Conservation (phyloP, 176 grass and related monocot genomes). For the Oryza rufipogon region DNA sequence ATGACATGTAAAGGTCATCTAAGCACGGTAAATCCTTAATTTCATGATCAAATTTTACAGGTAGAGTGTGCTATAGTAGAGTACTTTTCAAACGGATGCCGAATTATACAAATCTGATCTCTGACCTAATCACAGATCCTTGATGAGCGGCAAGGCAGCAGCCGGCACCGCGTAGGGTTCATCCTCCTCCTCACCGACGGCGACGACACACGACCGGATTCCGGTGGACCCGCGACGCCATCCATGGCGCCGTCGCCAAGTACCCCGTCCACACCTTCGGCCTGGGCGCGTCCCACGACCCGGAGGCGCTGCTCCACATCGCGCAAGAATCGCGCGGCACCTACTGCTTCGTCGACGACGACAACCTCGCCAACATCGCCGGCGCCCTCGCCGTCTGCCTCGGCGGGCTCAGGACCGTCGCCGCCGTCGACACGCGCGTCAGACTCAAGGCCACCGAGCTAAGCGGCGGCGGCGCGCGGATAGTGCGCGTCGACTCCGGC, state of each 20-base stretch:
- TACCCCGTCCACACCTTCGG: not conserved
- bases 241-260: not conserved
- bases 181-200: too few relatives aligned
- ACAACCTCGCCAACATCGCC: not conserved
- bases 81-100: too few relatives aligned
- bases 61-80: too few relatives aligned
- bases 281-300: not conserved
- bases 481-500: not conserved
- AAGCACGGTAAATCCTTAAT: too few relatives aligned
- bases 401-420: not conserved
- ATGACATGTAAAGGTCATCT: too few relatives aligned
- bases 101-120: too few relatives aligned
- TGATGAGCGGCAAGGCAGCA: too few relatives aligned
- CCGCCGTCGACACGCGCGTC: not conserved
- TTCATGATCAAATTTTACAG: too few relatives aligned
- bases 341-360: conserved; percentile 1
- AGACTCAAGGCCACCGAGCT: not conserved
- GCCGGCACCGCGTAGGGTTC: too few relatives aligned
- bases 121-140: too few relatives aligned
- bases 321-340: not conserved
- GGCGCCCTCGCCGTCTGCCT: not conserved
- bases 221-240: too few relatives aligned
- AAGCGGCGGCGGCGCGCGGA: not conserved
- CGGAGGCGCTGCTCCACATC: not conserved
- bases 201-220: too few relatives aligned